Percentiles rank a stretch among this genome's conserved stretches.
Conservation (phyloP, 768 basidiomycete genomes). For the Mycena chlorophos region DNA sequence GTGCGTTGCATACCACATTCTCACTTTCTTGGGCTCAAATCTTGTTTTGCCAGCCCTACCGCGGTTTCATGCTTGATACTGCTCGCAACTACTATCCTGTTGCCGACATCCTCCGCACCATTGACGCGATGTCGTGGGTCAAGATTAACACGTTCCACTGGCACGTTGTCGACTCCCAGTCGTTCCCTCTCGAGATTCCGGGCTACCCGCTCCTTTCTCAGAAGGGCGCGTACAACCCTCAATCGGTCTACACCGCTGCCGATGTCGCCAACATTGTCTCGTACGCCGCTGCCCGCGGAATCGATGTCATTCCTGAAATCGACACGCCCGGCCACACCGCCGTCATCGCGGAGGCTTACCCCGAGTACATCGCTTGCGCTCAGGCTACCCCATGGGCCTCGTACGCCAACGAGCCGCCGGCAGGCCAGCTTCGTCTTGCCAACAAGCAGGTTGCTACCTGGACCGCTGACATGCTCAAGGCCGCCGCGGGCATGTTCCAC, state of each 20-base stretch:
- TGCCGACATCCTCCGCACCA: constrained; percentile 43
- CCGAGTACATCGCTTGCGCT: constrained; percentile 59
- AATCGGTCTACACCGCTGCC: constrained; percentile 49
- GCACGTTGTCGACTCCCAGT: constrained; percentile 83
- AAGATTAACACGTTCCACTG: constrained; percentile 82
- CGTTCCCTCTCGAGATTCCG: constrained; percentile 70
- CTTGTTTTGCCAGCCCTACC: constrained; percentile 37
- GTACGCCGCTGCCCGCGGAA: constrained; percentile 67
- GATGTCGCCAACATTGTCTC: constrained; percentile 62
- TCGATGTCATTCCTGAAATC: constrained; percentile 60
- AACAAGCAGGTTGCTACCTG: constrained; percentile 45
- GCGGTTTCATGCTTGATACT: constrained; percentile 60
- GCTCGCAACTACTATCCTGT: constrained; percentile 53
- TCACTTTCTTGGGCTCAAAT: neutral
- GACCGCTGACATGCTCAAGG: constrained; percentile 40
- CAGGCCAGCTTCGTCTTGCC: constrained; percentile 63
- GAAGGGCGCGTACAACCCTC: constrained; percentile 66
- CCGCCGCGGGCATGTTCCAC: constrained; percentile 38
- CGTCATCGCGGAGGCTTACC: constrained; percentile 48
- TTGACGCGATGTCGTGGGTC: constrained; percentile 54
- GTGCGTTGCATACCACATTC: constrained; percentile 6
- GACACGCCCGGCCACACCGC: constrained; percentile 70
- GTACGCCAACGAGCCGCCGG: constrained; percentile 59
- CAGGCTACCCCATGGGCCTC: constrained; percentile 41
- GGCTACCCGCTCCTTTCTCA: constrained; percentile 58